phyloP scores from a whole-genome alignment of 371 early-diverging fungal species.

The Rhizopus microsporus region DNA sequence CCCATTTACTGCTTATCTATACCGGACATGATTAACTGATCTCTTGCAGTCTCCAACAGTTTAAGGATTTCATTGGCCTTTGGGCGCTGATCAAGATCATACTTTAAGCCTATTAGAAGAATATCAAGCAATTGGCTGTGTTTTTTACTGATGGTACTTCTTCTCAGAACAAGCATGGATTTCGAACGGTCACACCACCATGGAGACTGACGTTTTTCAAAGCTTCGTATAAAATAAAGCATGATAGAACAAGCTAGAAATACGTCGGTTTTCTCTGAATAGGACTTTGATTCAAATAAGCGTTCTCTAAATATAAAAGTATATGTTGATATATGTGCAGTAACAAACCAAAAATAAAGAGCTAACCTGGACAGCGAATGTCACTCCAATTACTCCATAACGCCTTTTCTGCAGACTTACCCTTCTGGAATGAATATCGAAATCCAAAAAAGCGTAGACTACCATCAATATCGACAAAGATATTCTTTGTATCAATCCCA shows the following conservation, averaged over 20 bases:
- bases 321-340: too few species aligned
- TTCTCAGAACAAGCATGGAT: neutral
- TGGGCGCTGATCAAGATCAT: neutral
- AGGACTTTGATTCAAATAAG: neutral
- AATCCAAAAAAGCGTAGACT: constrained; percentile 13
- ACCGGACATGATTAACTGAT: neutral
- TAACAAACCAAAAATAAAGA: too few species aligned
- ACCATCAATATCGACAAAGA: constrained; percentile 10
- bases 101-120: neutral
- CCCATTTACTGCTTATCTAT: neutral
- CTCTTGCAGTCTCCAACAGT: neutral
- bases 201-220: neutral
- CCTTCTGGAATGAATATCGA: neutral
- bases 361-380: constrained; percentile 8
- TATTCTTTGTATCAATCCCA: neutral
- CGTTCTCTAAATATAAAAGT: neutral
- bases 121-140: neutral
- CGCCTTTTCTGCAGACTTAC: neutral
- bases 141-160: neutral
- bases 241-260: neutral
- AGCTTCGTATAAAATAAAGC: neutral
- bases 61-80: neutral
- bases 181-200: neutral
- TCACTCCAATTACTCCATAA: constrained; percentile 9
- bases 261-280: neutral